Evolutionary conservation across 371 early-diverging fungal species (phyloP).

Genomic region (Mortierella sp.): DNA sequence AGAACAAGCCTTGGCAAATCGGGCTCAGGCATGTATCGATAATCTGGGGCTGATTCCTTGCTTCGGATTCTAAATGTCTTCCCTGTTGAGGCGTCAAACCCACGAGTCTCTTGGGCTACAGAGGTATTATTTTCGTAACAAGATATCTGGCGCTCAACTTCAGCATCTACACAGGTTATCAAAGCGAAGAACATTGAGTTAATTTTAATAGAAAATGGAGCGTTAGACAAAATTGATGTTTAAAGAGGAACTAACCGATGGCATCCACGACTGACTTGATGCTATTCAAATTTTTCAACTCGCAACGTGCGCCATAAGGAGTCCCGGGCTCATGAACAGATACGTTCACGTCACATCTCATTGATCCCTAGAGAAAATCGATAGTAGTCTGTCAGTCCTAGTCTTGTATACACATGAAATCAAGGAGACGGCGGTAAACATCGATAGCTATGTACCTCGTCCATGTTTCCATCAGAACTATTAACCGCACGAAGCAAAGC

Average conservation of each 20-base stretch:
- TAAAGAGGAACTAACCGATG: conserved; percentile 66
- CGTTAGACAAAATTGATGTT: background rate
- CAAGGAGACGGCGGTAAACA: too few relatives aligned
- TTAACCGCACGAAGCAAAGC: conserved; percentile 77
- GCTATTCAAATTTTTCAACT: conserved; percentile 92
- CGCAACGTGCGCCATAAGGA: conserved; percentile 81
- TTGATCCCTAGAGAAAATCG: conserved; percentile 70
- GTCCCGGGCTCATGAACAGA: conserved; percentile 73
- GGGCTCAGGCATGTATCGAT: conserved; percentile 95
- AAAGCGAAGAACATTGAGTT: background rate
- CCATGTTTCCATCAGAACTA: conserved; percentile 86
- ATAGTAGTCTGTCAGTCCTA: too few relatives aligned
- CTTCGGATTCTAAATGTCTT: conserved; percentile 77
- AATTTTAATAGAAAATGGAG: background rate
- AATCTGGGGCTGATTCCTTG: conserved; percentile 90
- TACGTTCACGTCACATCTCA: conserved; percentile 95
- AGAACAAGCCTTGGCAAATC: conserved; percentile 81
- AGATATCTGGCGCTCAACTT: conserved; percentile 80
- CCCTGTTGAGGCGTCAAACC: conserved; percentile 75
- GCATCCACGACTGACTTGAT: conserved; percentile 78
- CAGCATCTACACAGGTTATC: conserved; percentile 71
- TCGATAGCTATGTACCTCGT: conserved; percentile 68
- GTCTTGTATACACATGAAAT: too few relatives aligned
- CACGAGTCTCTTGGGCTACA: conserved; percentile 82
- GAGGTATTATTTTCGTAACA: conserved; percentile 65